Evolutionary conservation across 1,139 yeast genomes (phyloP).

Genomic region (Lodderomyces jiufengensis): DNA sequence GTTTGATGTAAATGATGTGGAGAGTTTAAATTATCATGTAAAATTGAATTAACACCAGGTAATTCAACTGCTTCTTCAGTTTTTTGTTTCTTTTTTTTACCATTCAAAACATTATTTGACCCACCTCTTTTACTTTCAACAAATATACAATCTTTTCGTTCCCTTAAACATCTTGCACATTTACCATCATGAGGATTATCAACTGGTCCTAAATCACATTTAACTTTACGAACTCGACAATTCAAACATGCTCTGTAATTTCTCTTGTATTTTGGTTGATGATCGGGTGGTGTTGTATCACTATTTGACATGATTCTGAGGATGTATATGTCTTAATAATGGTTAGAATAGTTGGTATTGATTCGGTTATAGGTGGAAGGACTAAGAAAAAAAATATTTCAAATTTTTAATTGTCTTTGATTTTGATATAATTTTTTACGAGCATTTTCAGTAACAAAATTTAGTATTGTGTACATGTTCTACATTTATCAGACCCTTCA

Average conservation of each 20-base stretch:
- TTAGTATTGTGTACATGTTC: no score
- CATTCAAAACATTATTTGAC: constrained; percentile 41
- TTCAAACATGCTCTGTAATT: constrained; percentile 81
- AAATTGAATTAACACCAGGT: constrained; percentile 10
- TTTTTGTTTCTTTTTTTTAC: constrained; percentile 23
- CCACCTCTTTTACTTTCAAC: constrained; percentile 64
- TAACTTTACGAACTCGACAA: constrained; percentile 78
- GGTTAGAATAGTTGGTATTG: no score
- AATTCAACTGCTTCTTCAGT: neutral
- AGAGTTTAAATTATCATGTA: constrained; percentile 1
- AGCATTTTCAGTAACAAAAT: no score
- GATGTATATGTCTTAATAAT: no score
- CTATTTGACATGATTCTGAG: no score
- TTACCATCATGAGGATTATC: constrained; percentile 76
- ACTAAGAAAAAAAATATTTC: no score
- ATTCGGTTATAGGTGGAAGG: no score
- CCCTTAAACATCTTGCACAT: constrained; percentile 80
- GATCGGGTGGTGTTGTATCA: neutral
- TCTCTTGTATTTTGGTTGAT: constrained; percentile 41
- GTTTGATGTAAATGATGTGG: neutral
- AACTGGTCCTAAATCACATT: constrained; percentile 78
- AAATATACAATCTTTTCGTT: constrained; percentile 76
- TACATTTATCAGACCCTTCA: no score
- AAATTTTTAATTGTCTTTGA: no score
- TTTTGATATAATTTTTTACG: no score